These are phyloP conservation scores for Trichoderma sp. DNA, from an alignment of 2,329 filamentous ascomycete species.

Conservation along the genomic window DNA sequence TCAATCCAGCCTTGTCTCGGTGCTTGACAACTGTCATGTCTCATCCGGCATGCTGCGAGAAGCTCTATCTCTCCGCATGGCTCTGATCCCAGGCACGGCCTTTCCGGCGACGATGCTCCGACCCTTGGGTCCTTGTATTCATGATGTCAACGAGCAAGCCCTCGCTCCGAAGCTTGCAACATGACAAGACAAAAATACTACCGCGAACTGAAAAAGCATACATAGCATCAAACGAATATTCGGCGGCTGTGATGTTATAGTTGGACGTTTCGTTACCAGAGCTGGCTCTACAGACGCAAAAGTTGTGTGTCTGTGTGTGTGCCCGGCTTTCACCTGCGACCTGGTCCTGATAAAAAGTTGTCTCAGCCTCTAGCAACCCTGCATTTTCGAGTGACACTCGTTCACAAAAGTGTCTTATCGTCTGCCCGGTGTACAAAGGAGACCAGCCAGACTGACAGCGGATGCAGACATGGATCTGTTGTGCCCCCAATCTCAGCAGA, in stretches of 20 bases:
- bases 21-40: slow-evolving; percentile 53
- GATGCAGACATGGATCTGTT: slow-evolving; percentile 30
- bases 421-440: slow-evolving; percentile 13
- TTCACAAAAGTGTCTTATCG: slow-evolving; percentile 23
- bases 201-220: slow-evolving; percentile 58
- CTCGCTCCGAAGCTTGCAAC: slow-evolving; percentile 43
- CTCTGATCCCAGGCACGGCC: slow-evolving; percentile 36
- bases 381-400: slow-evolving; percentile 8
- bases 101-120: slow-evolving; percentile 45
- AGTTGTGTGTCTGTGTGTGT: no score
- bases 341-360: slow-evolving; percentile 34
- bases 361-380: slow-evolving; percentile 40
- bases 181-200: slow-evolving; percentile 66
- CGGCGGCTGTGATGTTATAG: slow-evolving; percentile 63
- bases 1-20: slow-evolving; percentile 50
- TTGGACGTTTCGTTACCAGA: slow-evolving; percentile 52
- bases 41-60: slow-evolving; percentile 23
- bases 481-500: slow-evolving; percentile 47
- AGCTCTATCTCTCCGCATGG: slow-evolving; percentile 11
- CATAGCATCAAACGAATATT: slow-evolving; percentile 49
- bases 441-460: slow-evolving; percentile 21
- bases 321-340: slow-evolving; percentile 11
- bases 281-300: slow-evolving; percentile 34
- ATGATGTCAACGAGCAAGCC: slow-evolving; percentile 50
- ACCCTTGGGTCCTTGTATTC: slow-evolving; percentile 46